A percentile compares a stretch with the other conserved stretches of the same genome.
Evolutionary conservation across 208 protist genomes (phyloP).

Genomic region (Herpetomonas samuelpessoai): DNA sequence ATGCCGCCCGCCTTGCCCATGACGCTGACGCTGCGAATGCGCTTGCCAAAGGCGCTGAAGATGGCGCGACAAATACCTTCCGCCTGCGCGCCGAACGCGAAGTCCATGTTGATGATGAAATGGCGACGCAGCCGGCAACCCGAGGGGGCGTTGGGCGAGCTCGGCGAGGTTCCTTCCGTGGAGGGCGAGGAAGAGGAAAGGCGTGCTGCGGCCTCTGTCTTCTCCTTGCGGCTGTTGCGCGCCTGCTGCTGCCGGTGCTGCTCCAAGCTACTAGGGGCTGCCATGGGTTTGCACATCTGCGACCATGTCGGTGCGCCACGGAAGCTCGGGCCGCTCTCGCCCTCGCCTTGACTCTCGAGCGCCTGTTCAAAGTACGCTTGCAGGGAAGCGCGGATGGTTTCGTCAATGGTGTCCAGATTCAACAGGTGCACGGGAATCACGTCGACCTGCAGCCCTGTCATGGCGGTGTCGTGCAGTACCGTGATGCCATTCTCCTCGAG

Average conservation of each 20-base stretch:
- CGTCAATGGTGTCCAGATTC: constrained; percentile 65
- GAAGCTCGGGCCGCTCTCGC: constrained; percentile 10
- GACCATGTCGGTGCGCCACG: constrained; percentile 17
- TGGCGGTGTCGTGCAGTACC: constrained; percentile 75
- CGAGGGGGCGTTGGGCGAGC: constrained; percentile 5
- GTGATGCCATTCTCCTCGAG: constrained; percentile 71
- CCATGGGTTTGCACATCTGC: constrained; percentile 34
- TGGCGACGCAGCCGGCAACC: constrained; percentile 34
- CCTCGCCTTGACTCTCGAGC: not conserved
- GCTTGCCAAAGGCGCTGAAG: constrained; percentile 75
- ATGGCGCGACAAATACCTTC: constrained; percentile 76
- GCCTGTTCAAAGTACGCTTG: constrained; percentile 15
- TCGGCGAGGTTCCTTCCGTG: not conserved
- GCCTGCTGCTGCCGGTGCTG: not conserved
- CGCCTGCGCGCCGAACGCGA: constrained; percentile 89
- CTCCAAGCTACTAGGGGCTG: constrained; percentile 3
- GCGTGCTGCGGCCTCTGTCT: not conserved
- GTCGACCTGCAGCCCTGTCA: constrained; percentile 86
- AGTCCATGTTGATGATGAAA: constrained; percentile 93
- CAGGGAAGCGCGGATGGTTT: constrained; percentile 41
- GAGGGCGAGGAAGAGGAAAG: not conserved
- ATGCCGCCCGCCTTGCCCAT: constrained; percentile 89
- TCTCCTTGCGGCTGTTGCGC: not conserved
- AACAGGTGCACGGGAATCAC: constrained; percentile 69
- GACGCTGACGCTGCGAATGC: constrained; percentile 83